These are phyloP conservation scores for Tylopilus sp. DNA, from an alignment of 768 basidiomycete species.

Conservation along the genomic window DNA sequence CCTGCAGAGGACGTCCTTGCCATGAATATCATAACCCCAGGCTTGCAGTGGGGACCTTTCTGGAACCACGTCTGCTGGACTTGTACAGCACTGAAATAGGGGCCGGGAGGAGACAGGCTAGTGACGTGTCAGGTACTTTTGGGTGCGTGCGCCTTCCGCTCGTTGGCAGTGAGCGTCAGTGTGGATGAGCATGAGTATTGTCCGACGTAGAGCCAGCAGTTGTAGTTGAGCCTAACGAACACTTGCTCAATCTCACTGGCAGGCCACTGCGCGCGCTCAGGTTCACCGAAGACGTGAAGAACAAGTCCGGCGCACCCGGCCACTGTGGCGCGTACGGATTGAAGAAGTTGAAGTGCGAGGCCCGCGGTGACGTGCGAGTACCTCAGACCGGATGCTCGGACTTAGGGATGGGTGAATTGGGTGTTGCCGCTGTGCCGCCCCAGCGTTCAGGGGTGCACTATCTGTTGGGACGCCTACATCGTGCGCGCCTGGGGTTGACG, in stretches of 20 bases:
- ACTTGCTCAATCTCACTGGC: constrained; percentile 1
- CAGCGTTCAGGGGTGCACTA: constrained; percentile 15
- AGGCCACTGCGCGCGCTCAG: background rate
- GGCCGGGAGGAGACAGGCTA: too few species aligned
- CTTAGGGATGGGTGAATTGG: constrained; percentile 11
- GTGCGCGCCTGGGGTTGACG: constrained; percentile 10
- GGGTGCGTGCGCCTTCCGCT: constrained; percentile 17
- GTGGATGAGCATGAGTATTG: constrained; percentile 18
- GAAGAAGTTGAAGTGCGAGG: constrained; percentile 14
- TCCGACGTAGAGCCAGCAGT: constrained; percentile 17
- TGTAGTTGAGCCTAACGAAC: constrained; percentile 10
- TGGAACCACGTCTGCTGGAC: constrained; percentile 20
- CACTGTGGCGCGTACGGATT: constrained; percentile 17
- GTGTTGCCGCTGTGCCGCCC: constrained; percentile 22
- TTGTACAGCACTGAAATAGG: too few species aligned
- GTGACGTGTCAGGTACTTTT: too few species aligned
- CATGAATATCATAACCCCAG: constrained; percentile 12
- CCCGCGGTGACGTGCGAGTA: constrained; percentile 17
- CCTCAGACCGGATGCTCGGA: constrained; percentile 8
- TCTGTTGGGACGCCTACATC: constrained; percentile 4
- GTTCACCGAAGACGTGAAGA: constrained; percentile 7
- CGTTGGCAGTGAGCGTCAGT: constrained; percentile 5
- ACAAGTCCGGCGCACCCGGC: constrained; percentile 17
- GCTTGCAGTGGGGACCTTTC: constrained; percentile 12
- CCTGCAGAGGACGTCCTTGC: constrained; percentile 16